Evolutionary conservation across 805 yeast genomes (phyloP).

Genomic region (Diddensiella santjacobensis): DNA sequence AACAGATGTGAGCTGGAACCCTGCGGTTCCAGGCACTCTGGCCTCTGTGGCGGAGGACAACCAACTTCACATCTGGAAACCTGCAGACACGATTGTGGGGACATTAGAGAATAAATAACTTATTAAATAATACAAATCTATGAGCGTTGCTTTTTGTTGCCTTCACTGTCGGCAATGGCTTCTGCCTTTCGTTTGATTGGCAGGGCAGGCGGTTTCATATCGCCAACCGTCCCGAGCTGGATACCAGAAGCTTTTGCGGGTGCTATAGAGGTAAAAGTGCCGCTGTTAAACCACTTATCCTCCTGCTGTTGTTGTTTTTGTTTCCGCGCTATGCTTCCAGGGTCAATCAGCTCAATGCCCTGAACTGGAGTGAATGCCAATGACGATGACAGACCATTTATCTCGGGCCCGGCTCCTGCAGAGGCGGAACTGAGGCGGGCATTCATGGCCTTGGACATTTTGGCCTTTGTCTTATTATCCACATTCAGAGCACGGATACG

Average conservation of each 20-base stretch:
- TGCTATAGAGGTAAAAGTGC: slow-evolving; percentile 21
- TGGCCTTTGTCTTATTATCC: slow-evolving; percentile 50
- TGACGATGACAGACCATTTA: slow-evolving; percentile 23
- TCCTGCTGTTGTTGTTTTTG: slow-evolving; percentile 8
- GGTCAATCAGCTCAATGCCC: slow-evolving; percentile 29
- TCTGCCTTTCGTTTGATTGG: slow-evolving; percentile 4
- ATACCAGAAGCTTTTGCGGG: not conserved
- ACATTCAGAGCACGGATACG: slow-evolving; percentile 26
- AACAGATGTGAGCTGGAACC: slow-evolving; percentile 80
- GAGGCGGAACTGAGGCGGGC: slow-evolving; percentile 33
- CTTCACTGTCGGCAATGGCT: not conserved
- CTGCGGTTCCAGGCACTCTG: slow-evolving; percentile 62
- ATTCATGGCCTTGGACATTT: slow-evolving; percentile 59
- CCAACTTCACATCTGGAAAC: slow-evolving; percentile 83
- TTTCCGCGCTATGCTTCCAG: slow-evolving; percentile 12
- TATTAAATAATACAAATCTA: not conserved
- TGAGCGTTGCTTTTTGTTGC: not conserved
- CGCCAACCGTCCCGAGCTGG: slow-evolving; percentile 1
- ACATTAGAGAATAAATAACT: not conserved
- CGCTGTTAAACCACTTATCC: slow-evolving; percentile 27
- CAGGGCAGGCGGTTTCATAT: slow-evolving; percentile 1
- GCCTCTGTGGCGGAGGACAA: slow-evolving; percentile 83
- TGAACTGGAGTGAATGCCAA: slow-evolving; percentile 25
- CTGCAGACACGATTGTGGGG: slow-evolving; percentile 42
- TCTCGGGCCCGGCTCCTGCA: slow-evolving; percentile 9